These are phyloP conservation scores for Myriangium duriaei DNA, from an alignment of 2,329 filamentous ascomycete species.

Conservation along the genomic window DNA sequence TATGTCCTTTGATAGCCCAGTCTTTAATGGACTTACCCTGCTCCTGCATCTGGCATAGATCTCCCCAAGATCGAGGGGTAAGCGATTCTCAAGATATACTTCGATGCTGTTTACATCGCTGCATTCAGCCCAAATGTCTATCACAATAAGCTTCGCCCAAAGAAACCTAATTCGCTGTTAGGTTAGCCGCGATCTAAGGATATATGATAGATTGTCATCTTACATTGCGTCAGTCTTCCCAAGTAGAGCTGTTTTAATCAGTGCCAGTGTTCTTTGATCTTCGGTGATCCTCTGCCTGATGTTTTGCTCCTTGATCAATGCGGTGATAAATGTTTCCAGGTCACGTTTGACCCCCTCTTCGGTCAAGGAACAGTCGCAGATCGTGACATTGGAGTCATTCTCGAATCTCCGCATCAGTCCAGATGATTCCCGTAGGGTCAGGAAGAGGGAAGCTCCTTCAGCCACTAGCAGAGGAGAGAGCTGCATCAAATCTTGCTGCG, in stretches of 20 bases:
- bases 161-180: no score
- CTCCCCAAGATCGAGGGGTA: constrained; percentile 3
- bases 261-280: neutral
- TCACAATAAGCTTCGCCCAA: constrained; percentile 8
- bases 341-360: neutral
- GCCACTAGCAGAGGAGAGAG: neutral
- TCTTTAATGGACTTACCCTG: neutral
- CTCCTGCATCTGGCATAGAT: constrained; percentile 1
- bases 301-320: neutral
- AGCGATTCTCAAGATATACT: neutral
- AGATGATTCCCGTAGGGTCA: neutral
- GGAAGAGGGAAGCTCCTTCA: neutral
- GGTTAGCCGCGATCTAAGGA: no score
- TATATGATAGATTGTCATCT: no score
- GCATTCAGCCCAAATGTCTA: constrained; percentile 7
- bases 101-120: neutral
- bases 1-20: neutral
- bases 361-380: neutral
- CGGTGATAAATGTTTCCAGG: neutral
- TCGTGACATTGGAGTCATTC: neutral
- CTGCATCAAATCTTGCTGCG: neutral
- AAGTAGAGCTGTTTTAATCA: neutral
- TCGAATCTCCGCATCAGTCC: neutral
- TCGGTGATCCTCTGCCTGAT: neutral
- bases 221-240: neutral